These are phyloP conservation scores for California macrophylla DNA, from an alignment of 441 rosid genomes.

Conservation along the genomic window DNA sequence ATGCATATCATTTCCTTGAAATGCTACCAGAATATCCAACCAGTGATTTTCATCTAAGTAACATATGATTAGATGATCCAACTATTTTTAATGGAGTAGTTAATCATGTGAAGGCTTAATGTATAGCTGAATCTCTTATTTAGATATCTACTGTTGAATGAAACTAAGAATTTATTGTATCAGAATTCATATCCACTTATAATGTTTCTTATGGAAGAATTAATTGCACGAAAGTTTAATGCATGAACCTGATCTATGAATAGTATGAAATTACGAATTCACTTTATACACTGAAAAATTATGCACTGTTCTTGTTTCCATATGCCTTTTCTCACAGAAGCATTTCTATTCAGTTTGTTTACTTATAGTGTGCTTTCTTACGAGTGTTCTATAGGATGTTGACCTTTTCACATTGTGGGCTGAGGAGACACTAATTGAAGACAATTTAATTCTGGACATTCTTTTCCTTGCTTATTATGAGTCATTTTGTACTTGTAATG, in stretches of 20 bases:
- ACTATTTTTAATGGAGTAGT: neutral
- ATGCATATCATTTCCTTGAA: neutral
- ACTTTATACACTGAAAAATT: neutral
- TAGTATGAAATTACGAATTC: neutral
- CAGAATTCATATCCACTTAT: neutral
- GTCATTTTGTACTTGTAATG: conserved; percentile 61
- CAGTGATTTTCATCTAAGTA: neutral
- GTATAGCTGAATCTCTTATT: neutral
- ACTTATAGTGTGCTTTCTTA: conserved; percentile 12
- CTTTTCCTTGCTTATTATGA: conserved; percentile 79
- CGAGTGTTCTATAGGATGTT: conserved; percentile 45
- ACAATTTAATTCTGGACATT: conserved; percentile 71
- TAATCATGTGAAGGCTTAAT: neutral
- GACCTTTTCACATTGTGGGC: conserved; percentile 91
- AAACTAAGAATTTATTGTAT: neutral
- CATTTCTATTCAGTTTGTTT: conserved; percentile 12
- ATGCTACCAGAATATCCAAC: neutral
- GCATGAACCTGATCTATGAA: neutral
- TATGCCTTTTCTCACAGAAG: neutral
- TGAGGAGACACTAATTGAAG: conserved; percentile 80
- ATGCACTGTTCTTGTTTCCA: neutral
- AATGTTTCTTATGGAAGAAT: neutral
- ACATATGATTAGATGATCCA: neutral
- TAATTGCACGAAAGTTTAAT: neutral
- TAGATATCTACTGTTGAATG: neutral